Evolutionary conservation across 805 yeast genomes (phyloP).

Genomic region (Dipodascus geniculatus): DNA sequence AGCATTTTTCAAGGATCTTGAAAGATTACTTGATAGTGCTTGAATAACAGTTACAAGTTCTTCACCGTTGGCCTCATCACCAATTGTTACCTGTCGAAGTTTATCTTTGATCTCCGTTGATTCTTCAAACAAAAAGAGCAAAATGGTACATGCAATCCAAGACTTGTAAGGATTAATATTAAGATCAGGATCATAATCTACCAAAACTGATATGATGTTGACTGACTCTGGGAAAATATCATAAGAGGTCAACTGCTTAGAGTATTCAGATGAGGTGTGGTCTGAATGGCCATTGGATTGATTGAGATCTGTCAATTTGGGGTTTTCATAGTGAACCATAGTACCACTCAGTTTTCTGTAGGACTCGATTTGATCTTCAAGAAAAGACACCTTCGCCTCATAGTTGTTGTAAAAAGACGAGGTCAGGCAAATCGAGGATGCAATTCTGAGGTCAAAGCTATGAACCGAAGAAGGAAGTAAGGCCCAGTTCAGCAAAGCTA

Average conservation of each 20-base stretch:
- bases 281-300: conserved; percentile 1
- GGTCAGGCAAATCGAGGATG: conserved; percentile 52
- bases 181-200: conserved; percentile 63
- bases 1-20: conserved; percentile 43
- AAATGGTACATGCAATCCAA: conserved; percentile 69
- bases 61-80: conserved; percentile 41
- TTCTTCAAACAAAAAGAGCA: conserved; percentile 47
- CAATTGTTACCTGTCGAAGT: conserved; percentile 41
- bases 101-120: conserved; percentile 18
- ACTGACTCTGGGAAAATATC: conserved; percentile 23
- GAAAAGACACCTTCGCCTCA: conserved; percentile 48
- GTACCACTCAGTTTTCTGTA: conserved; percentile 25
- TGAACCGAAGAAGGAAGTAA: conserved; percentile 72
- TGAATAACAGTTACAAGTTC: conserved; percentile 61
- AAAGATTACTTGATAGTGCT: conserved; percentile 63
- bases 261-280: background rate
- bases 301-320: conserved; percentile 1
- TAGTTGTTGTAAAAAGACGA: conserved; percentile 57
- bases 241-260: background rate
- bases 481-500: conserved; percentile 75
- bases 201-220: conserved; percentile 57
- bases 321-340: conserved; percentile 2
- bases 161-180: conserved; percentile 74
- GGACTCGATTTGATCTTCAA: conserved; percentile 49
- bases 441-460: conserved; percentile 67